These are phyloP conservation scores for Fusarium proliferatum DNA, from an alignment of 2,329 filamentous ascomycete species.

Conservation along the genomic window DNA sequence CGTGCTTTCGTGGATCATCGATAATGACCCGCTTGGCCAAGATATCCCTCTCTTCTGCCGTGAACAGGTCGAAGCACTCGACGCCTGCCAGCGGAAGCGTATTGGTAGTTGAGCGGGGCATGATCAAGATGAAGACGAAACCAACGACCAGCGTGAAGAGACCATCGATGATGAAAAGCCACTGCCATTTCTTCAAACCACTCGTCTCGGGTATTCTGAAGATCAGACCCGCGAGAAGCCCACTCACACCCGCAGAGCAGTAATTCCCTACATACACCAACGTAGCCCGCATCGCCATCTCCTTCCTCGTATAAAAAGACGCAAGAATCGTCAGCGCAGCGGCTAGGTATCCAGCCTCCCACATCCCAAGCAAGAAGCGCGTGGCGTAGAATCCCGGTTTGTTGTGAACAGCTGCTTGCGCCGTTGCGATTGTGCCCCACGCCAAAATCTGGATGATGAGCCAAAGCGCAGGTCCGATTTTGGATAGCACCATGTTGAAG, in stretches of 20 bases:
- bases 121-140: background rate
- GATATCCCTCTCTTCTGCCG: background rate
- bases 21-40: conserved; percentile 5
- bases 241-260: conserved; percentile 4
- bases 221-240: background rate
- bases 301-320: background rate
- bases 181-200: conserved; percentile 1
- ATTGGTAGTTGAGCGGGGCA: background rate
- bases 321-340: background rate
- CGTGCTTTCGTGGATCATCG: background rate
- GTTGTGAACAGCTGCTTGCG: background rate
- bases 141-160: background rate
- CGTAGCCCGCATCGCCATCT: conserved; percentile 3
- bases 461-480: conserved; percentile 3
- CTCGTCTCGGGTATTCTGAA: background rate
- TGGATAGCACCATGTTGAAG: background rate
- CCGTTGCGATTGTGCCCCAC: conserved; percentile 7
- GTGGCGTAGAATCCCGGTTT: background rate
- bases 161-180: conserved; percentile 11
- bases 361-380: background rate
- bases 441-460: background rate
- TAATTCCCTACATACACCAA: conserved; percentile 16
- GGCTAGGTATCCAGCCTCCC: conserved; percentile 8
- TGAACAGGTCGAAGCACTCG: background rate
- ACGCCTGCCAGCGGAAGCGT: background rate